phyloP scores from a whole-genome alignment of 805 yeast species.

The Metschnikowia continentalis region DNA sequence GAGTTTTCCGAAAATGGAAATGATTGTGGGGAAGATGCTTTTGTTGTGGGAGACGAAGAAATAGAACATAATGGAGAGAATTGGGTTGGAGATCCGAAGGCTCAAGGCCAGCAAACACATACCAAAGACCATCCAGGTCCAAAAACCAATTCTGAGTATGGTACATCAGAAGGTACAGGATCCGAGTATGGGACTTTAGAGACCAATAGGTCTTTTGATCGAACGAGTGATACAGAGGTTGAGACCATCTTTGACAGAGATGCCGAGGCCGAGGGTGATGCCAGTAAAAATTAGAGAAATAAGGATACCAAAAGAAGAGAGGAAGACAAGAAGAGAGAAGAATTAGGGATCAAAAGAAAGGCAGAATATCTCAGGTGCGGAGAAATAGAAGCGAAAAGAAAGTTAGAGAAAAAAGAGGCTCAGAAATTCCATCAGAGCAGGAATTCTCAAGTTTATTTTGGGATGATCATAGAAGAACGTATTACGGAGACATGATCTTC shows the following conservation, averaged over 20 bases:
- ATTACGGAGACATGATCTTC: no score
- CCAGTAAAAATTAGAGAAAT: neutral
- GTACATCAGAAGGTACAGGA: neutral
- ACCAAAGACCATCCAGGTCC: no score
- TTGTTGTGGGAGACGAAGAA: conserved; percentile 10
- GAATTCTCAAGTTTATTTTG: no score
- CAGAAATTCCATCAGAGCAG: neutral
- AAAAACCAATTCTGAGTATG: no score
- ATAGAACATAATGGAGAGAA: conserved; percentile 4
- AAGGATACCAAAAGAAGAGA: neutral
- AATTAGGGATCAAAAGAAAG: no score
- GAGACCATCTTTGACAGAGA: conserved; percentile 1
- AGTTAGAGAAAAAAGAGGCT: neutral
- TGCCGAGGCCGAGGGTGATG: neutral
- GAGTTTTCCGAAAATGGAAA: no score
- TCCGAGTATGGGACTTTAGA: neutral
- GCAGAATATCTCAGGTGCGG: neutral
- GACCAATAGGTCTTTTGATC: neutral
- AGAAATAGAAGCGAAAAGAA: neutral
- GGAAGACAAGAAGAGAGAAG: neutral
- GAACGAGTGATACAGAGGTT: neutral
- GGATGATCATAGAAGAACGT: no score
- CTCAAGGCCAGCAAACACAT: no score
- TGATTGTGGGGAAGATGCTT: neutral
- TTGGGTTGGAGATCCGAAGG: neutral